phyloP scores from a whole-genome alignment of 2,329 filamentous ascomycete species.

The Hypoxylon sp. region DNA sequence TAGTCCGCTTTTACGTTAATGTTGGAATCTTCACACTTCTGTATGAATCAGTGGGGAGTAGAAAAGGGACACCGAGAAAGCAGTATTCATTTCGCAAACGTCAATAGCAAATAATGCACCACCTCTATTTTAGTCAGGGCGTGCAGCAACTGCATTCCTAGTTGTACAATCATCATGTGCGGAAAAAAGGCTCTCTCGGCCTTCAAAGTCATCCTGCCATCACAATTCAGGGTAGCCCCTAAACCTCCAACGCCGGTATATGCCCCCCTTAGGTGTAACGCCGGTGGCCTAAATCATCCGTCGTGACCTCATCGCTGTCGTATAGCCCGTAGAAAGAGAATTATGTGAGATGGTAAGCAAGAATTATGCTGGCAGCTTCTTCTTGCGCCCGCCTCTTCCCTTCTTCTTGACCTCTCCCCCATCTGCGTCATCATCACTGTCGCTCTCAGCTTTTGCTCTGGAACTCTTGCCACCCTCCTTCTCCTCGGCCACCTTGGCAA shows the following conservation, averaged over 20 bases:
- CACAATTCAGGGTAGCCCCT: conserved; percentile 36
- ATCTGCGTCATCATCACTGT: conserved; percentile 66
- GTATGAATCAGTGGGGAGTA: background rate
- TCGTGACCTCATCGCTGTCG: conserved; percentile 47
- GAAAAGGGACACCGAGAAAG: background rate
- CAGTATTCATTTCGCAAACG: conserved; percentile 12
- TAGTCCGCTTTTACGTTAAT: background rate
- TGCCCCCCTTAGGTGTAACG: conserved; percentile 48
- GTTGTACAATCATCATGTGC: conserved; percentile 17
- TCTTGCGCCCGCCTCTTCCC: conserved; percentile 64
- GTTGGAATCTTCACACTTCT: background rate
- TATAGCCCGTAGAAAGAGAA: conserved; percentile 43
- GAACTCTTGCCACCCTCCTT: conserved; percentile 61
- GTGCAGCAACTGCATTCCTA: conserved; percentile 19
- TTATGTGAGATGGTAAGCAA: conserved; percentile 34
- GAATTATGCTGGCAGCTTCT: conserved; percentile 61
- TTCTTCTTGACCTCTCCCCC: conserved; percentile 65
- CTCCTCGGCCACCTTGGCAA: conserved; percentile 79
- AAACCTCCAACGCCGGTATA: conserved; percentile 52
- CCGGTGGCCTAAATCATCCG: conserved; percentile 50
- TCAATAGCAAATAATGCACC: background rate
- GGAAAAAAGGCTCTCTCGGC: conserved; percentile 14
- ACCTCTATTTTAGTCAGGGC: conserved; percentile 7
- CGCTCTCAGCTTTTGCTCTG: conserved; percentile 65
- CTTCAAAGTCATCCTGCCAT: conserved; percentile 34